These are phyloP conservation scores for Trebouxia sp. DNA, from an alignment of 139 green algal genomes.

Conservation along the genomic window DNA sequence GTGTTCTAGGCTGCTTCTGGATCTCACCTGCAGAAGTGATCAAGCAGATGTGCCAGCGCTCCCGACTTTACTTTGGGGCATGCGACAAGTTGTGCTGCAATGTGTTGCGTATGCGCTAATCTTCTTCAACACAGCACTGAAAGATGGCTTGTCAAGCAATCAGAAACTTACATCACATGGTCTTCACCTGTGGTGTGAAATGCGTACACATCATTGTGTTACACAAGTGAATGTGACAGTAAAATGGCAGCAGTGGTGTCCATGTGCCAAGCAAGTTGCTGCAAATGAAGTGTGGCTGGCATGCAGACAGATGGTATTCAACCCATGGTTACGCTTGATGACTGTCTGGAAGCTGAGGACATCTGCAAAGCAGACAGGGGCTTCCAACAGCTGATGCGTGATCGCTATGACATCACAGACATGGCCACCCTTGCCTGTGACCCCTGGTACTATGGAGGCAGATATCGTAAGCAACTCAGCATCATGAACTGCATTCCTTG, in stretches of 20 bases:
- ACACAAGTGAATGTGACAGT: too few species aligned
- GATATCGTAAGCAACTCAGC: conserved; percentile 1
- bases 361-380: conserved; percentile 53
- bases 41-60: not conserved
- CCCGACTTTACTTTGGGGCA: too few species aligned
- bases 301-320: conserved; percentile 66
- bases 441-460: conserved; percentile 61
- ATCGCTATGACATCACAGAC: conserved; percentile 72
- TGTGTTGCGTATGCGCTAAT: too few species aligned
- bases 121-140: too few species aligned
- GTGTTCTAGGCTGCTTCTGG: not conserved
- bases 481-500: not conserved
- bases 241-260: too few species aligned
- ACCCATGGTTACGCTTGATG: conserved; percentile 67
- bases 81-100: too few species aligned
- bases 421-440: conserved; percentile 62
- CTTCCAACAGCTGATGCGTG: conserved; percentile 53
- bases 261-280: too few species aligned
- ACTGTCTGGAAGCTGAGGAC: conserved; percentile 68
- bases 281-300: not conserved
- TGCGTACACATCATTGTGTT: too few species aligned
- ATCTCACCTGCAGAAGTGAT: not conserved
- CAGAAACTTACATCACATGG: too few species aligned
- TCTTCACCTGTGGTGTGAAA: too few species aligned
- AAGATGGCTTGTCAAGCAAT: too few species aligned